phyloP scores from a whole-genome alignment of 352 stramenopile species.

The Phytophthora fragariae region DNA sequence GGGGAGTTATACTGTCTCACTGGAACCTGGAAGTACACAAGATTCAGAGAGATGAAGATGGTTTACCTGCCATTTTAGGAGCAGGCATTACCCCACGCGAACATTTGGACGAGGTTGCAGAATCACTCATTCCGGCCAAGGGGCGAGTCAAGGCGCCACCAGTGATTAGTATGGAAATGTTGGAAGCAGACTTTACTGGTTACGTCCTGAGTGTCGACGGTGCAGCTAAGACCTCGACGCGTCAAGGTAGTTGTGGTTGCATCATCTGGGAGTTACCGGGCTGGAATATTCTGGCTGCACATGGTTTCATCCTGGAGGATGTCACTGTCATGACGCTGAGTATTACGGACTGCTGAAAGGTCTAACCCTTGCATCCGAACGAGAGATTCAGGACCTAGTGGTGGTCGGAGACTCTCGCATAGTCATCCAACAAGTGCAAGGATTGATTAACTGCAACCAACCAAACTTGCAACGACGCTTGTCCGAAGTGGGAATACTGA shows the following conservation, averaged over 20 bases:
- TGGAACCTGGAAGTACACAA: no score
- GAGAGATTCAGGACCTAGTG: no score
- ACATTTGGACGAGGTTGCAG: background rate
- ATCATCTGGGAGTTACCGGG: conserved; percentile 3
- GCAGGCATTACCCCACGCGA: background rate
- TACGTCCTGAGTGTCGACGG: conserved; percentile 12
- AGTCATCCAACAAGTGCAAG: no score
- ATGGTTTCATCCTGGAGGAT: background rate
- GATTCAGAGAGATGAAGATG: background rate
- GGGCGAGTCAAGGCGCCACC: background rate
- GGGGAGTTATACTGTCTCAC: background rate
- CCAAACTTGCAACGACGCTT: no score
- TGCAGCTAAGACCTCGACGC: background rate
- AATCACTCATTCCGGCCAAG: background rate
- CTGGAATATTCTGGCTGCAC: background rate
- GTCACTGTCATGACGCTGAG: conserved; percentile 8
- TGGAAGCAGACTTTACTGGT: background rate
- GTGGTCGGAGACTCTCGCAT: no score
- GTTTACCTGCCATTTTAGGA: background rate
- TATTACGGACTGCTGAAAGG: background rate
- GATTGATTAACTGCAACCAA: no score
- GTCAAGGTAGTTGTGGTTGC: conserved; percentile 1
- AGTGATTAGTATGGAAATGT: conserved; percentile 11
- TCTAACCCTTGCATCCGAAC: no score
- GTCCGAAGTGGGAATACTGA: no score